Evolutionary conservation across 2,329 filamentous ascomycete species (phyloP), one percentile per base, ranked within the genome.

Genomic region (Claviceps sp.): DNA sequence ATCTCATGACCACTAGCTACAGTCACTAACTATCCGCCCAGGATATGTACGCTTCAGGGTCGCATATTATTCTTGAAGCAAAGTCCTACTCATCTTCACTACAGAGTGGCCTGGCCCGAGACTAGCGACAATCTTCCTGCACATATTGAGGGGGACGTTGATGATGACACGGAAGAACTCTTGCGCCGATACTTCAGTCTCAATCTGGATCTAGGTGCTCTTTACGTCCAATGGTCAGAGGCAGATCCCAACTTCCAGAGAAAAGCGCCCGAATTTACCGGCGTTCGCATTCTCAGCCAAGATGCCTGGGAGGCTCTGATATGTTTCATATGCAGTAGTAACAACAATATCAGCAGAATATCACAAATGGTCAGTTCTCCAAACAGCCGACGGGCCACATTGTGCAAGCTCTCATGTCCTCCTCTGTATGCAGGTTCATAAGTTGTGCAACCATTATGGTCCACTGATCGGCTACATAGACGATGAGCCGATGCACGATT

Each of bases 301-400:
- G 90, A 96, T 72, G 84, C 91, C 1, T 98, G 94, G 93, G 93
- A 98, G 67, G 83, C 93, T 0, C 74, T 98, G 22, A 74, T 98
- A 24, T 84, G 86, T 52, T 98, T 98, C 68, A 98, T 98, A 57
- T 98, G 93, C 75, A 96, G 90, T 68, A 95, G 89, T 69, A 98
- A 98, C 70, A 98, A 98, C 70, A 96, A 98, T 65, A 98, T 98
- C 55, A 78, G 84, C 2, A 81, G 93, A 41, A 98, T 98, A 65
- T 91, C 87, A 5, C 87, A 94, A 68, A 98, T 98, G 93, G 89
- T 86, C n/a, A 49, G 61, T 56, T 63, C 40, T 26, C 16, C 7
- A 20, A 6, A 20, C 9, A 37, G 16, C 20, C 11, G 13, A 9
- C 4, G 14, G 24, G 13, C 14, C 11, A 2, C 13, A 2, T 18